Base-by-base conservation (phyloP, 2,329 filamentous ascomycete genomes). In the Cladophialophora chaetospira region DNA sequence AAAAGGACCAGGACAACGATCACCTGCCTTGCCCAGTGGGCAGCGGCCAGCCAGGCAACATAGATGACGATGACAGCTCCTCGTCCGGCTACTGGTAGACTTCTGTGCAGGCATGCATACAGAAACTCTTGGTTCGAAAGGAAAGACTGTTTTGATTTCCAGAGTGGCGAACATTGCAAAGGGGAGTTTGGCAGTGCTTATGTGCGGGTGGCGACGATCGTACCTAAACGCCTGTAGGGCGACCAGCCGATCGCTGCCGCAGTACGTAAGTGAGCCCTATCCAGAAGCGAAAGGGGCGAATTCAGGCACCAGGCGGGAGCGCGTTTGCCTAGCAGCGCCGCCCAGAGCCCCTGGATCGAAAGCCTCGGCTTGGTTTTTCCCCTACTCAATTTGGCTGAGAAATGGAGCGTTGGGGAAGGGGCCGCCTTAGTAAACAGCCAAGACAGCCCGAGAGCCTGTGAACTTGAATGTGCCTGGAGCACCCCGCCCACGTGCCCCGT, bases 31-130 rank as follows among this genome's bases (percentile, higher is more conserved):
- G 28, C 15, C 11, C 42, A 42, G 48, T 13, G 35, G 26, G 35
- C 40, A 23, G 48, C 48, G 26, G 33, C 42, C 42, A 36, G 26
- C 9, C 48, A 51, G 49, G 49, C 49, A 53, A 17, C 49, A 43
- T 53, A 53, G 49, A 33, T 53, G 49, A 45, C 49, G 49, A 45
- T 25, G 49, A 45, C 49, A 53, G 48, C 48, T 51, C 48, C 25
- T 51, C 48, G 48, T 51, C 23, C 23, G 35, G 35, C 48, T 51
- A n/a, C 23, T 31, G n/a, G 46, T 8, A 31, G 15, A 33, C 11
- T 23, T 6, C n/a, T 33, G 29, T 19, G 19, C n/a, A 35, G n/a
- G 36, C 36, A 17, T 40, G 42, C 42, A 13, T 21, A 25, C 42
- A 23, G 26, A 23, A 44, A 25, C 13, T 33, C 29, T 6, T 13